Percentiles rank a stretch among this genome's conserved stretches.
Evolutionary conservation across 2,329 filamentous ascomycete genomes (phyloP).

Genomic region (Xylaria sp.): DNA sequence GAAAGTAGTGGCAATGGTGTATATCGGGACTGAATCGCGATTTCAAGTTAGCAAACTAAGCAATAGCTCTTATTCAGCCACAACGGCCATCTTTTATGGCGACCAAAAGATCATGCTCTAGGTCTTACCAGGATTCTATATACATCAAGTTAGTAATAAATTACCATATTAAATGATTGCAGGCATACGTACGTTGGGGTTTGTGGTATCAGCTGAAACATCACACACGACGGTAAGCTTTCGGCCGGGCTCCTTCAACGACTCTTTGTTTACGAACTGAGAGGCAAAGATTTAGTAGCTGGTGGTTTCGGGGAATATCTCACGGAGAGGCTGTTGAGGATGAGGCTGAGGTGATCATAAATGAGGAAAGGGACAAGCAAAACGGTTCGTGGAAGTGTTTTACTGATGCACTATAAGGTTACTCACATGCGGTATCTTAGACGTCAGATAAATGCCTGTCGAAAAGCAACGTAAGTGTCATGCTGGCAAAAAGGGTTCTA

Average conservation of each 20-base stretch:
- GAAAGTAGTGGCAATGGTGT: constrained; percentile 83
- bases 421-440: constrained; percentile 33
- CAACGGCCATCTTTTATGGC: constrained; percentile 6
- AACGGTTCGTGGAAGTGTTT: too few relatives aligned
- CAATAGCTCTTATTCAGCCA: constrained; percentile 30
- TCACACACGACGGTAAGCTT: constrained; percentile 85
- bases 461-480: constrained; percentile 55
- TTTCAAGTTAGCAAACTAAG: constrained; percentile 1
- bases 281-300: constrained; percentile 67
- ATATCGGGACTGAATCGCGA: constrained; percentile 73
- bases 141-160: constrained; percentile 5
- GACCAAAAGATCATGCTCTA: constrained; percentile 6
- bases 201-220: constrained; percentile 79
- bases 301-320: neutral
- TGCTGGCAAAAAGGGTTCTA: neutral
- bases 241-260: constrained; percentile 73
- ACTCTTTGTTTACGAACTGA: constrained; percentile 80
- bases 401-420: neutral
- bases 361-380: too few relatives aligned
- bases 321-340: too few relatives aligned
- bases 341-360: too few relatives aligned
- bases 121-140: constrained; percentile 56
- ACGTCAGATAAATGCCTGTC: constrained; percentile 76
- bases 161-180: neutral
- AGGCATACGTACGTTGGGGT: constrained; percentile 60